These are phyloP conservation scores for Lippia alba DNA, from an alignment of 305 asterid genomes.

Conservation along the genomic window DNA sequence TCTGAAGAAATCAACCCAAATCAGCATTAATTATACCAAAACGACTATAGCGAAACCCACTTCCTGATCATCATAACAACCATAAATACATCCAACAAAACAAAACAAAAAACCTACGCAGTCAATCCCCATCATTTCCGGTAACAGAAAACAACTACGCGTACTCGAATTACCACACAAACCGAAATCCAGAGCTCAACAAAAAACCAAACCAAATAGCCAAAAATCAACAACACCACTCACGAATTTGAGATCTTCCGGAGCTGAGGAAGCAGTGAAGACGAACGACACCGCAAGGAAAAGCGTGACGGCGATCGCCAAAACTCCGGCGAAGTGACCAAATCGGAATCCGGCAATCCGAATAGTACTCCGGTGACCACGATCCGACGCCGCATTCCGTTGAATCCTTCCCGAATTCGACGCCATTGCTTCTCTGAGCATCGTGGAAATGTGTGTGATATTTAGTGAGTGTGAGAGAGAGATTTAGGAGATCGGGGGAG, in stretches of 20 bases:
- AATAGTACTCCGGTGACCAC: constrained; percentile 29
- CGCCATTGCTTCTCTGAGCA: constrained; percentile 44
- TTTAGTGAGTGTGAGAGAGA: constrained; percentile 37
- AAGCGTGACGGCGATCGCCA: constrained; percentile 46
- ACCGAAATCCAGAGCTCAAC: constrained; percentile 8
- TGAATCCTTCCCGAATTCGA: constrained; percentile 41
- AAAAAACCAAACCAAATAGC: not conserved
- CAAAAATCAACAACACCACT: constrained; percentile 24
- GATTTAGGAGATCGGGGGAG: constrained; percentile 27
- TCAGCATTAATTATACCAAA: constrained; percentile 30
- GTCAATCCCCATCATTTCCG: not conserved
- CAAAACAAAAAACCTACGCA: not conserved
- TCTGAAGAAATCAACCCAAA: constrained; percentile 13
- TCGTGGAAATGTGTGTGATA: constrained; percentile 33
- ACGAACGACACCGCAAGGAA: constrained; percentile 47
- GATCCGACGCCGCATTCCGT: constrained; percentile 35
- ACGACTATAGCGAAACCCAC: constrained; percentile 14
- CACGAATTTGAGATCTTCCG: constrained; percentile 54
- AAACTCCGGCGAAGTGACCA: constrained; percentile 46
- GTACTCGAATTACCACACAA: constrained; percentile 15
- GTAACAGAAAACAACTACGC: not conserved
- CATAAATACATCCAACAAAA: constrained; percentile 31
- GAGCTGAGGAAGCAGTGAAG: constrained; percentile 47
- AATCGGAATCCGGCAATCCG: constrained; percentile 28
- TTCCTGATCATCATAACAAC: constrained; percentile 23